Evolutionary conservation across 768 basidiomycete genomes (phyloP).

Genomic region (Phylloporus sp.): DNA sequence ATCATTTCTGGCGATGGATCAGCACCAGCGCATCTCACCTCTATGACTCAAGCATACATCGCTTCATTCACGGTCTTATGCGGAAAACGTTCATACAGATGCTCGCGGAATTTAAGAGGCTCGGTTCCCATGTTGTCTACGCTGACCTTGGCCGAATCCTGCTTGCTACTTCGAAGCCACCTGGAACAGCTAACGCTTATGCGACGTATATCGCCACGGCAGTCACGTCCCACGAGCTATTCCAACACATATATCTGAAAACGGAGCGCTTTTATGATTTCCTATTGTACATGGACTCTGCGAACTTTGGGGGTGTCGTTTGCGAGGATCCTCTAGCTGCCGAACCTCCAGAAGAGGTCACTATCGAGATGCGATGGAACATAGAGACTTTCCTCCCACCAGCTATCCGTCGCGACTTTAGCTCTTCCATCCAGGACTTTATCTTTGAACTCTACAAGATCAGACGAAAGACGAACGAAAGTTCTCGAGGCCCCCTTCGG

Average conservation of each 20-base stretch:
- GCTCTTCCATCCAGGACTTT: conserved; percentile 68
- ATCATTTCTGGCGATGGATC: conserved; percentile 98
- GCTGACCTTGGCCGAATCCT: conserved; percentile 90
- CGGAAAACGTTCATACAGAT: conserved; percentile 96
- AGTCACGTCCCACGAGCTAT: conserved; percentile 90
- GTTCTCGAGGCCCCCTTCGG: conserved; percentile 65
- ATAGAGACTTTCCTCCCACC: conserved; percentile 84
- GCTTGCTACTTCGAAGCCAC: conserved; percentile 92
- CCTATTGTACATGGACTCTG: conserved; percentile 91
- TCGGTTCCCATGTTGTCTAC: conserved; percentile 90
- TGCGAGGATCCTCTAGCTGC: conserved; percentile 71
- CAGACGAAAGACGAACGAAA: conserved; percentile 56
- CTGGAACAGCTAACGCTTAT: conserved; percentile 92
- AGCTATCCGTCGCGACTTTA: conserved; percentile 75
- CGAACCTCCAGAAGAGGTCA: conserved; percentile 63
- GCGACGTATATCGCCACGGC: conserved; percentile 93
- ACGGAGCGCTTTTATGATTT: conserved; percentile 91
- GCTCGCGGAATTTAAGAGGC: conserved; percentile 90
- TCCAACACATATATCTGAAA: conserved; percentile 85
- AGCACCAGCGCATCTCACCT: conserved; percentile 78
- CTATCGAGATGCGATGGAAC: conserved; percentile 88
- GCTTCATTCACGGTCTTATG: conserved; percentile 94
- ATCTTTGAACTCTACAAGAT: conserved; percentile 80
- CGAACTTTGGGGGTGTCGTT: conserved; percentile 87
- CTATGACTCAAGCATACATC: conserved; percentile 89